Evolutionary conservation across 2,329 filamentous ascomycete species (phyloP), one percentile per base, ranked within the genome.

Genomic region (Beauveria sp.): DNA sequence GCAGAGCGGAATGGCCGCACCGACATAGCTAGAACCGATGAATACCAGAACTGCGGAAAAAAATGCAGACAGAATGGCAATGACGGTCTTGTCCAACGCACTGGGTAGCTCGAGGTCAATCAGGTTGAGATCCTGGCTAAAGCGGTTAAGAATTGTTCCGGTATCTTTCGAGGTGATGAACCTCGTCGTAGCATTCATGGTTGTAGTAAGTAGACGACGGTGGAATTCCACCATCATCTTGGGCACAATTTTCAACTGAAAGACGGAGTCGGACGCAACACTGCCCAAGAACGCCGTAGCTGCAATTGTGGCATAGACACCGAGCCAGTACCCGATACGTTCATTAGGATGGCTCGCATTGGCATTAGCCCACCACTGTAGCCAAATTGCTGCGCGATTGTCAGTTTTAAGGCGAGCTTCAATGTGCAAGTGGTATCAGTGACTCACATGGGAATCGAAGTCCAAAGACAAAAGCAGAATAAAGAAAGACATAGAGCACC

Each of bases 21-120:
- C 74, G 0, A 82, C 72, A 57, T 78, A 78, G 47, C 74, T 76
- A 2, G 82, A 78, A 2, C 77, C 75, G 0, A 74, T 70, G 4
- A 76, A 75, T 5, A 85, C 76, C 0, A 83, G 67, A 1, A 74
- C 69, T 12, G 68, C 71, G 0, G 71, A 70, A 46, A 66, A 69
- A 1, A 73, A 22, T 8, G 60, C 59, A 5, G 64, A 63, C 16
- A 70, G 66, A 40, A 66, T 40, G 10, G 66, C 63, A 30, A 69
- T 54, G 5, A 66, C 50, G 1, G 70, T 62, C 46, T 72, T 71
- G 42, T 70, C 64, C 8, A 73, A 54, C 5, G 73, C 63, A 43
- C 67, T 62, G 1, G 75, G 74, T 2, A 77, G 65, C 52, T 75
- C 71, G 22, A 69, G 70, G 62, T 76, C 74, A 26, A 77, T 69